Base-by-base conservation (phyloP, 1,139 yeast genomes). In the Geotrichum restrictum region DNA sequence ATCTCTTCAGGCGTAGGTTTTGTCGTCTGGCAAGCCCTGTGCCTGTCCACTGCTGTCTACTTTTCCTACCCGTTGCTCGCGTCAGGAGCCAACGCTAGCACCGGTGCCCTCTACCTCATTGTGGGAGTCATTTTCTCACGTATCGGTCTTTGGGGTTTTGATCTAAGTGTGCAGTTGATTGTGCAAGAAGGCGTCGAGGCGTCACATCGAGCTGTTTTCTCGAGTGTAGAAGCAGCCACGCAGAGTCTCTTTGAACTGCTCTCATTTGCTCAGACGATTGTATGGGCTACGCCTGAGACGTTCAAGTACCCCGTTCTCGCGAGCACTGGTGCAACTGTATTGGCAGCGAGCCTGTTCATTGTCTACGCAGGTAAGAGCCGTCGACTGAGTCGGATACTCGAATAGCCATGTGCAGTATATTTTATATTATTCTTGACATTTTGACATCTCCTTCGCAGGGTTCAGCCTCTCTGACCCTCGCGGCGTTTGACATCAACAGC, bases 81-180 rank as follows among this genome's bases (percentile, higher is more conserved):
- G 13, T 46, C 52, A 2, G 51, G 53, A 2, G 24, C 42, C 7
- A 3, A 21, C 10, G 22, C 27, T 11, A 13, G 27, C 24, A 43
- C 49, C n/a, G 62, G 33, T 53, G 59, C 56, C 43, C 44, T 45
- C 22, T 42, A 36, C 24, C 48, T 52, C 29, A 46, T 52, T 10
- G 45, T 55, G 8, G 71, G 69, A 38, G 69, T 69, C 16, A 66
- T 70, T 6, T 45, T 70, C n/a, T 66, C 71, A 14, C 61, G 75
- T 13, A 55, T 71, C 24, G 75, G 75, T 1, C 60, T 72, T 3
- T 72, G 75, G 75, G 74, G 75, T 14, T 70, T 69, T 57, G 74
- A 71, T 52, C 59, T 71, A 21, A 58, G 71, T 14, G 63, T 66
- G 2, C 73, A 70, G 53, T 60, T 67, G 29, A 60, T 64, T 14